phyloP scores from a whole-genome alignment of 2,329 filamentous ascomycete species.

The Fusarium verrucosum region DNA sequence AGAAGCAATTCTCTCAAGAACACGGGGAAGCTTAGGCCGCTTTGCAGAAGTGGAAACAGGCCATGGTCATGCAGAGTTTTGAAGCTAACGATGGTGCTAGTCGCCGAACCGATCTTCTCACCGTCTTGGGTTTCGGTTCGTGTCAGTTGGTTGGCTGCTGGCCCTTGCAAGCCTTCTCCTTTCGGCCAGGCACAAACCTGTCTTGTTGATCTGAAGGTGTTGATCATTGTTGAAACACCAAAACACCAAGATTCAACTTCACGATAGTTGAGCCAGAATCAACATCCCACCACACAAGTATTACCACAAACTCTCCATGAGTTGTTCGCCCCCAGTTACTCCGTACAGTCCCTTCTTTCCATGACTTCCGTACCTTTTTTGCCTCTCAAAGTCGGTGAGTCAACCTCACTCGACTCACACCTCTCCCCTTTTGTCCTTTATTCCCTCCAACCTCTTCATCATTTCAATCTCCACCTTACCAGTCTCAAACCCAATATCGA shows the following conservation, averaged over 20 bases:
- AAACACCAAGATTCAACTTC: conserved; percentile 23
- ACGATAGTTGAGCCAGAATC: conserved; percentile 11
- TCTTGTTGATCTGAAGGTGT: conserved; percentile 1
- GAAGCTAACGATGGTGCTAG: conserved; percentile 25
- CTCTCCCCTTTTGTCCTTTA: conserved; percentile 6
- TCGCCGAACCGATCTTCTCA: conserved; percentile 25
- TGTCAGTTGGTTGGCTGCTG: conserved; percentile 36
- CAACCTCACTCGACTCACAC: conserved; percentile 11
- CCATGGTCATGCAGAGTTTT: conserved; percentile 36
- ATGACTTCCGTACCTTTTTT: not conserved
- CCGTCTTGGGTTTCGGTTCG: conserved; percentile 12
- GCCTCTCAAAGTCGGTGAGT: conserved; percentile 16
- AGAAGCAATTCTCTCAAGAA: conserved; percentile 6
- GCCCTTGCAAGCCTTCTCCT: conserved; percentile 34
- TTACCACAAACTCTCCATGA: not conserved
- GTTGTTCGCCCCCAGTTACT: not conserved
- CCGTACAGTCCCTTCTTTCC: not conserved
- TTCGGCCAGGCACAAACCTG: conserved; percentile 20
- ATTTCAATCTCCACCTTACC: conserved; percentile 27
- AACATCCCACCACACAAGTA: not conserved
- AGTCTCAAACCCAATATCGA: conserved; percentile 32
- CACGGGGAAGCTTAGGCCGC: conserved; percentile 32
- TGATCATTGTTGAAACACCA: conserved; percentile 13
- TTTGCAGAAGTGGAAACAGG: conserved; percentile 23
- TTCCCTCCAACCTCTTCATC: conserved; percentile 34